Base-by-base conservation (phyloP, 352 stramenopile species). In the Pythium chondricola region DNA sequence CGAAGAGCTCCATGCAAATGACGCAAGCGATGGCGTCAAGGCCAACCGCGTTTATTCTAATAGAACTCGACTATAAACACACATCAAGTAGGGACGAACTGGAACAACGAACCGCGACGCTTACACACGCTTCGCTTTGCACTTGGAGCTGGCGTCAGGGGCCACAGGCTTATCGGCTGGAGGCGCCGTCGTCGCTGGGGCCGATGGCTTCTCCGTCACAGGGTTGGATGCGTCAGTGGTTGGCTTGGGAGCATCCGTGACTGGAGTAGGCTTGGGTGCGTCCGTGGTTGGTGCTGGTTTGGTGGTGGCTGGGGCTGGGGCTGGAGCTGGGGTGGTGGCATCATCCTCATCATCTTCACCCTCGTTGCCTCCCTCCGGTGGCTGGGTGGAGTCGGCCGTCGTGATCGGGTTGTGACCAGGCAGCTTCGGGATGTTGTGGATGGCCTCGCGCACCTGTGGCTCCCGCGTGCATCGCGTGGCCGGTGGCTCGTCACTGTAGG, bases 371-470 rank as follows among this genome's bases (percentile, higher is more conserved):
- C n/a, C 22, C 20, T 26, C 38, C 20, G 33, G 33, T 14, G 16
- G n/a, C n/a, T 43, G 18, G 38, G 5, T 24, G 38, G 38, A 8
- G 38, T 18, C 38, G 38, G 44, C 18, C 5, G 22, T 52, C 58
- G 14, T 55, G 52, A 31, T 36, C 16, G 45, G 45, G 53, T 78
- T 74, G 27, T 69, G 61, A n/a, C 68, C 65, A 0, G 69, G 69
- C 14, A 79, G 48, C 41, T 52, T 43, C 2, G 48, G 20, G 27
- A 79, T 57, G 20, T 56, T 43, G 33, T 50, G 46, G 18, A 58
- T 63, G 0, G 56, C 46, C 47, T 79, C 65, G 3, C 61, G 36
- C 16, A 79, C 54, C 43, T 79, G 47, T 6, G 56, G 65, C 30
- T 79, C 37, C 2, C 38, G 63, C 6, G 60, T 74, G 54, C 69